phyloP scores from a whole-genome alignment of 768 basidiomycete genomes.

The Cyclocybe cylindracea region DNA sequence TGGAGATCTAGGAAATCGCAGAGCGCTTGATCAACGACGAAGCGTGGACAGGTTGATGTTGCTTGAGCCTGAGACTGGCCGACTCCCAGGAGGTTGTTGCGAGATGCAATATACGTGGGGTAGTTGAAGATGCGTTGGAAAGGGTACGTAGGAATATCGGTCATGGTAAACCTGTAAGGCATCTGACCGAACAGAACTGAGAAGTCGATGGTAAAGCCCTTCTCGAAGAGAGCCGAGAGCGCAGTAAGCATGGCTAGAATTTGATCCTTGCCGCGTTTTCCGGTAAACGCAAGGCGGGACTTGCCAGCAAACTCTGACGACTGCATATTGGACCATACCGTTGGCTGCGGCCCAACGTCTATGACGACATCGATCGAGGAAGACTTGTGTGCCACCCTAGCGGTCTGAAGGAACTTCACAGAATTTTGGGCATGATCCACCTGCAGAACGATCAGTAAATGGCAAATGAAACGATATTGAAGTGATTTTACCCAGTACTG shows the following conservation, averaged over 20 bases:
- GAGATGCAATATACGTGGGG: slow-evolving; percentile 28
- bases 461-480: not conserved
- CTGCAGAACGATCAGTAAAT: slow-evolving; percentile 15
- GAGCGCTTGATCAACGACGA: slow-evolving; percentile 27
- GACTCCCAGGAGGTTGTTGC: slow-evolving; percentile 19
- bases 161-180: slow-evolving; percentile 22
- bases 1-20: slow-evolving; percentile 31
- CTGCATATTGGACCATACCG: slow-evolving; percentile 32
- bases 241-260: slow-evolving; percentile 28
- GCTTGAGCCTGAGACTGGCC: not conserved
- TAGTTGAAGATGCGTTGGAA: slow-evolving; percentile 36
- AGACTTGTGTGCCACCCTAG: slow-evolving; percentile 18
- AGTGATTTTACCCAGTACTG: slow-evolving; percentile 29
- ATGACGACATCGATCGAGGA: slow-evolving; percentile 27
- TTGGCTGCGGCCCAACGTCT: slow-evolving; percentile 35
- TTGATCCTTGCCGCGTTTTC: slow-evolving; percentile 33
- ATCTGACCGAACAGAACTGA: slow-evolving; percentile 21
- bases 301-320: slow-evolving; percentile 21
- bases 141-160: slow-evolving; percentile 33
- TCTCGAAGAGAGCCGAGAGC: slow-evolving; percentile 27
- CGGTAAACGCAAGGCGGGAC: slow-evolving; percentile 22
- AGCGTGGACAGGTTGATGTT: slow-evolving; percentile 9
- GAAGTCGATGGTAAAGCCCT: slow-evolving; percentile 27
- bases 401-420: slow-evolving; percentile 30
- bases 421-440: slow-evolving; percentile 33